Conservation (phyloP, 1,284 basidiomycete species). For the Naganishia sp. region DNA sequence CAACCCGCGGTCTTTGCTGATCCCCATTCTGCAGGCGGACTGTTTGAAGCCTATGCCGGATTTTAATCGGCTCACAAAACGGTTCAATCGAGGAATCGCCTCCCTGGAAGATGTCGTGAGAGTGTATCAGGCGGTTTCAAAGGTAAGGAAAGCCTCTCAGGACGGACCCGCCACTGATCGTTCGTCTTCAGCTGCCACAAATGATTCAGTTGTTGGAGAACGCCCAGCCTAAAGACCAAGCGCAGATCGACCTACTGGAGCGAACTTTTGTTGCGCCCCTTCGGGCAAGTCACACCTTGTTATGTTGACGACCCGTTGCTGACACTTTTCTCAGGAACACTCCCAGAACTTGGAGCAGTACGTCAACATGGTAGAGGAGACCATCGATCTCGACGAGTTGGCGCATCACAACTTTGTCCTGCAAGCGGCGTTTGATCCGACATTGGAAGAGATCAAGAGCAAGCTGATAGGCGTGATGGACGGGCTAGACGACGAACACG, state of each 20-base stretch:
- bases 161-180: not conserved
- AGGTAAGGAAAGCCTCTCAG: conserved; percentile 51
- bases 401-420: conserved; percentile 85
- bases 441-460: conserved; percentile 68
- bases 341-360: conserved; percentile 71
- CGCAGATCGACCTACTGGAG: conserved; percentile 63
- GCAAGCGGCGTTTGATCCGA: conserved; percentile 61
- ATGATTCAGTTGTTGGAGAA: conserved; percentile 66
- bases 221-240: conserved; percentile 41
- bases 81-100: conserved; percentile 82
- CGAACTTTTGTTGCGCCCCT: conserved; percentile 68
- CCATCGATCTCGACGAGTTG: conserved; percentile 86
- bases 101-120: conserved; percentile 93
- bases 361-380: conserved; percentile 91
- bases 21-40: conserved; percentile 68
- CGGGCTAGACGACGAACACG: conserved; percentile 81
- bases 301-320: not conserved
- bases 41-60: conserved; percentile 91
- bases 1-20: not conserved
- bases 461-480: conserved; percentile 73
- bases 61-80: conserved; percentile 87
- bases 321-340: conserved; percentile 13
- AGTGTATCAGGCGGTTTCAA: conserved; percentile 84
- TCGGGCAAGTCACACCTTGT: conserved; percentile 56
- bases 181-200: conserved; percentile 65